phyloP scores from a whole-genome alignment of 2,329 filamentous ascomycete genomes.

The Verticillium albo-atrum region DNA sequence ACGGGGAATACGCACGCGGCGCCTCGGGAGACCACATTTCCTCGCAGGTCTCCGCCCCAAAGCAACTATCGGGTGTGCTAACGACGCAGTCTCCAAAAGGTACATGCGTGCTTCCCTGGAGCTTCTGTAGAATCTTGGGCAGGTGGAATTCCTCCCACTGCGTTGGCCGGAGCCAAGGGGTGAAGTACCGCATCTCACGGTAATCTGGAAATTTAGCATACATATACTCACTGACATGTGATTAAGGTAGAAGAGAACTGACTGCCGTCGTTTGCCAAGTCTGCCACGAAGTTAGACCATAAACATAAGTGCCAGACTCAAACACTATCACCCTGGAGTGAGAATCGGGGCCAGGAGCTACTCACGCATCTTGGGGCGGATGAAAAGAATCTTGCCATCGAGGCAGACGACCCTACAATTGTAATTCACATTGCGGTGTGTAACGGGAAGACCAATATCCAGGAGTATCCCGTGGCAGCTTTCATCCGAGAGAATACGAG shows the following conservation, averaged over 20 bases:
- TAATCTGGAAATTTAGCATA: slow-evolving; percentile 37
- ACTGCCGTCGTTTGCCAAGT: slow-evolving; percentile 61
- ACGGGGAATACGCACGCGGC: slow-evolving; percentile 9
- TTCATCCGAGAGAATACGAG: slow-evolving; percentile 54
- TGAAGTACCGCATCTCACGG: slow-evolving; percentile 58
- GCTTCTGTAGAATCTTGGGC: slow-evolving; percentile 51
- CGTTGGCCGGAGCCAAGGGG: slow-evolving; percentile 54
- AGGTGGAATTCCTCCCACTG: slow-evolving; percentile 62
- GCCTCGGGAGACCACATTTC: slow-evolving; percentile 57
- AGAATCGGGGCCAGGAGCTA: background rate
- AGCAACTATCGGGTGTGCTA: slow-evolving; percentile 52
- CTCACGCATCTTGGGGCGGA: slow-evolving; percentile 60
- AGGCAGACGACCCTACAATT: slow-evolving; percentile 36
- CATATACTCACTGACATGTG: background rate
- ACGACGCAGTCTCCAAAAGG: slow-evolving; percentile 67
- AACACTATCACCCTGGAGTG: no score
- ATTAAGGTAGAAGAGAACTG: background rate
- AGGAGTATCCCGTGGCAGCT: slow-evolving; percentile 62
- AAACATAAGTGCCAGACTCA: no score
- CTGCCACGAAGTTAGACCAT: background rate
- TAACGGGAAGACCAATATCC: slow-evolving; percentile 61
- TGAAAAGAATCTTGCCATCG: slow-evolving; percentile 64
- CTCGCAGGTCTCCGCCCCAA: slow-evolving; percentile 59
- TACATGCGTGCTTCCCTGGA: slow-evolving; percentile 42
- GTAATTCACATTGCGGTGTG: slow-evolving; percentile 34